Percentiles rank a stretch among this genome's conserved stretches.
Conservation (phyloP, 208 protist species). For the Crithidia expoeki region DNA sequence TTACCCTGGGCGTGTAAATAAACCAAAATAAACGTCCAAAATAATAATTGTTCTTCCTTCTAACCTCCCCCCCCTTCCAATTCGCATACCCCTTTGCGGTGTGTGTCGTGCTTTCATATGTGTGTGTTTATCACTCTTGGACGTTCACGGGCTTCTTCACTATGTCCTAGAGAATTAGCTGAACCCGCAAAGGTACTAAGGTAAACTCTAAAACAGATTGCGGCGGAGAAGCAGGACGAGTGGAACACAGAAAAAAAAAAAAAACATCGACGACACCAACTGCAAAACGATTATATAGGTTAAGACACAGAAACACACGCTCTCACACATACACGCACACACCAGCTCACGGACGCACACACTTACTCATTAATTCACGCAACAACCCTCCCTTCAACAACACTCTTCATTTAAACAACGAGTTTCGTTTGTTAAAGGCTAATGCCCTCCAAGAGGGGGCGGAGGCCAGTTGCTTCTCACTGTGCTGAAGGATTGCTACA, state of each 20-base stretch:
- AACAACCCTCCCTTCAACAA: neutral
- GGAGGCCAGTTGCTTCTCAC: constrained; percentile 4
- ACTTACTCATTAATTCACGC: neutral
- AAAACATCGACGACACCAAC: neutral
- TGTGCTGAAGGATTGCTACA: constrained; percentile 5
- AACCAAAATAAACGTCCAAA: neutral
- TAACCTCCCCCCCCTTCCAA: constrained; percentile 19
- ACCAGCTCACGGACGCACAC: neutral
- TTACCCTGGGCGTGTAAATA: neutral
- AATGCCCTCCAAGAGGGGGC: neutral
- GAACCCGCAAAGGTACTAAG: too few species aligned
- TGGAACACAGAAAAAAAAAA: neutral
- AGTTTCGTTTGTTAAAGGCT: neutral
- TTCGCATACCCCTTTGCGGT: constrained; percentile 11
- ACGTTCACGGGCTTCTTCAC: neutral
- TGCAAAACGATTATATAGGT: constrained; percentile 3
- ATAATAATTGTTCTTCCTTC: constrained; percentile 12
- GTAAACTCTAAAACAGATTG: neutral
- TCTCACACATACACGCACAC: constrained; percentile 16
- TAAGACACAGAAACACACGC: constrained; percentile 4
- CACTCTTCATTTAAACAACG: neutral
- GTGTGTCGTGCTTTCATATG: neutral
- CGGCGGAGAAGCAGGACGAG: neutral
- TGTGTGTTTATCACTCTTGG: neutral
- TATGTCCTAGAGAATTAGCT: too few species aligned